Evolutionary conservation across 2,329 filamentous ascomycete genomes (phyloP), one percentile per base, ranked within the genome.

Genomic region (Penicillium capsulatum): DNA sequence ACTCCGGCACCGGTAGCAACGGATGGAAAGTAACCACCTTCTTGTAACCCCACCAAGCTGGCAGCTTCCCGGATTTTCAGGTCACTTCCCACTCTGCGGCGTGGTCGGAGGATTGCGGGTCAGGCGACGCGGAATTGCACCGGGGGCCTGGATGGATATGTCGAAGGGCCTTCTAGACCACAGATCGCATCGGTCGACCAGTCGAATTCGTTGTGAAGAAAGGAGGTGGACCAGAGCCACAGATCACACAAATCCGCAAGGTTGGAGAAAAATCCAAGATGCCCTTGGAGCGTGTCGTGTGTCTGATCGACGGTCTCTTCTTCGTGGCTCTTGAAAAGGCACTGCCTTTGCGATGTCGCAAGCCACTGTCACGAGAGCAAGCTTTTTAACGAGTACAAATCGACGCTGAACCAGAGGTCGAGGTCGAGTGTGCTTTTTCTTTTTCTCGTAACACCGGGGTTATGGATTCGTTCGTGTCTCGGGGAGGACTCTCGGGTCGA

Each of bases 31-130:
- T 45, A 54, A 55, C 48, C 44, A 47, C 52, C 51, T 48, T 54
- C 47, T 55, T 53, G 51, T 43, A 51, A 61, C 50, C 51, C 57
- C 55, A 53, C 56, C 51, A 49, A 53, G 45, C 45, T 22, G 54
- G 49, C 49, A 50, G 46, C 39, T 53, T 53, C 45, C 55, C 40
- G 51, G 51, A 44, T 45, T 34, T 51, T 44, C 43, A 45, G 34
- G 47, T 47, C 42, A 36, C 39, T 31, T 53, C 48, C 45, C 52
- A 54, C 46, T 49, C 36, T 38, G 38, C 30, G 14, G 33, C 29
- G 13, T 33, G 26, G 27, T 22, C 3, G 26, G 31, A 19, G 30
- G 19, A 35, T 19, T 32, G 17, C 31, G 26, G 26, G 13, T 17
- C 17, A 17, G 30, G 9, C 26, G 26, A 33, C 31, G 31, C 31